phyloP scores from a whole-genome alignment of 2,329 filamentous ascomycete species.

The Zelopaecilomyces penicillatus region DNA sequence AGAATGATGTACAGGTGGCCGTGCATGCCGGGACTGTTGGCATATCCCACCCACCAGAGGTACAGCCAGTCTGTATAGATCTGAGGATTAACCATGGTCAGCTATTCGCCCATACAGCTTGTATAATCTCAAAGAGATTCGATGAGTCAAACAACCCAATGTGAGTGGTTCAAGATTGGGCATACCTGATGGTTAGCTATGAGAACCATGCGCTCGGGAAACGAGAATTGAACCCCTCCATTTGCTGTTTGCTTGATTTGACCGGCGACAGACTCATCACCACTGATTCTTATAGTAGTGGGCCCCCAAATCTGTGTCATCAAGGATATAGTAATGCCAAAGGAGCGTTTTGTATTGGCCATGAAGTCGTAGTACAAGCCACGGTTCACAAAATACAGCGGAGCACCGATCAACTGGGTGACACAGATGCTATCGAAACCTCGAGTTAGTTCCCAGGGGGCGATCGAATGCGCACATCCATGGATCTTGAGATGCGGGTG shows the following conservation, averaged over 20 bases:
- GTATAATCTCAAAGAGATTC: too few relatives aligned
- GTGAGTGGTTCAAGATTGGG: too few relatives aligned
- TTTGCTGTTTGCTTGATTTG: conserved; percentile 63
- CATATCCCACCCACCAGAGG: conserved; percentile 90
- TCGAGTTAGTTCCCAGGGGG: not conserved
- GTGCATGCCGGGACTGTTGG: conserved; percentile 64
- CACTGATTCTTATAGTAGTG: conserved; percentile 72
- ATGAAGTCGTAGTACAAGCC: conserved; percentile 81
- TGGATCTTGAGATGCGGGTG: not conserved
- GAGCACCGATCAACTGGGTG: conserved; percentile 68
- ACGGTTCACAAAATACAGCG: conserved; percentile 66
- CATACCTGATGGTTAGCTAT: conserved; percentile 77
- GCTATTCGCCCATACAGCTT: too few relatives aligned
- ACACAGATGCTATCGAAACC: conserved; percentile 46
- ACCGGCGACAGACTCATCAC: conserved; percentile 68
- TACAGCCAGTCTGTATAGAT: conserved; percentile 91
- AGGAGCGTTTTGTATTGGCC: conserved; percentile 76
- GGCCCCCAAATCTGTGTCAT: conserved; percentile 86
- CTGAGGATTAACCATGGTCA: conserved; percentile 20
- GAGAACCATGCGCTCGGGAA: conserved; percentile 72
- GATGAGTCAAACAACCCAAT: not conserved
- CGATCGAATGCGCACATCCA: too few relatives aligned
- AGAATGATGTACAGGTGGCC: conserved; percentile 85
- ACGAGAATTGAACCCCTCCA: conserved; percentile 67
- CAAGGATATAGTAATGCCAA: conserved; percentile 68